Percentiles rank a stretch among this genome's conserved stretches.
Conservation (phyloP, 768 basidiomycete genomes). For the Calocera cornea region DNA sequence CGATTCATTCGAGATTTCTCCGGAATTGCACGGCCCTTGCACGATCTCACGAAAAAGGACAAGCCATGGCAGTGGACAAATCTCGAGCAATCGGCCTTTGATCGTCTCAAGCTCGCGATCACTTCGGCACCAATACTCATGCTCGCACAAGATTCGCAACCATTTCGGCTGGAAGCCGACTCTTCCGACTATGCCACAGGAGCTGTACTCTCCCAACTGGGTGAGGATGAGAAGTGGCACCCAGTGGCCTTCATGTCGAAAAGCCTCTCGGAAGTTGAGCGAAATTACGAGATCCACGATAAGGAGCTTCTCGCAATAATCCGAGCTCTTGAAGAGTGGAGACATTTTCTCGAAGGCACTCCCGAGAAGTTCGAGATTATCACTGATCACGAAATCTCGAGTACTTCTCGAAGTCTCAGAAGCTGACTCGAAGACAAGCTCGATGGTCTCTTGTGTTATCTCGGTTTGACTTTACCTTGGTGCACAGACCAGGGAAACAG, state of each 20-base stretch:
- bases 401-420: slow-evolving; percentile 11
- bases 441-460: slow-evolving; percentile 15
- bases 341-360: slow-evolving; percentile 12
- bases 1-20: slow-evolving; percentile 30
- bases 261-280: slow-evolving; percentile 7
- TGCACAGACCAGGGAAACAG: too few relatives aligned
- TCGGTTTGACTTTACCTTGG: too few relatives aligned
- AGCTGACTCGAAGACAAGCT: slow-evolving; percentile 14
- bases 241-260: background rate
- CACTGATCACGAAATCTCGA: slow-evolving; percentile 16
- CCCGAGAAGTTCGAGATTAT: background rate
- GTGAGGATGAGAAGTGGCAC: slow-evolving; percentile 5
- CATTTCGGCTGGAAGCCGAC: slow-evolving; percentile 10
- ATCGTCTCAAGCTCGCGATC: slow-evolving; percentile 8
- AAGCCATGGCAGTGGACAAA: background rate
- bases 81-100: background rate
- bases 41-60: slow-evolving; percentile 15
- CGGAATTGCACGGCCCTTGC: slow-evolving; percentile 10
- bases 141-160: slow-evolving; percentile 6
- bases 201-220: slow-evolving; percentile 10
- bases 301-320: slow-evolving; percentile 18
- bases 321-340: slow-evolving; percentile 11
- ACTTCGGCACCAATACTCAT: slow-evolving; percentile 13
- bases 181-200: slow-evolving; percentile 10
- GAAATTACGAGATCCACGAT: slow-evolving; percentile 17